These are phyloP conservation scores for Termitomyces sp. DNA, from an alignment of 1,284 basidiomycete genomes.

Conservation along the genomic window DNA sequence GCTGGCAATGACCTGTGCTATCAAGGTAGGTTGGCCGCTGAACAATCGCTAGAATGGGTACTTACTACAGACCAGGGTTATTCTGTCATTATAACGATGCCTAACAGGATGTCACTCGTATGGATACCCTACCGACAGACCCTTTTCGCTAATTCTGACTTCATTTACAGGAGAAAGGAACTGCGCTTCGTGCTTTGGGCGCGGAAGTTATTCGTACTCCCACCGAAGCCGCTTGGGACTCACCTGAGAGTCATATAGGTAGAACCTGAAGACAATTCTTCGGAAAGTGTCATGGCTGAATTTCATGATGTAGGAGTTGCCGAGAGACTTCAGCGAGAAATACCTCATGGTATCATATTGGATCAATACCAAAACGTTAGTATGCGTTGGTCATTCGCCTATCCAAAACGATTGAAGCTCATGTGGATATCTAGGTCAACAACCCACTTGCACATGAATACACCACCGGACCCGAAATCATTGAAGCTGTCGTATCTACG, in stretches of 20 bases:
- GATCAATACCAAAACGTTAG: slow-evolving; percentile 83
- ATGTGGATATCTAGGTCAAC: slow-evolving; percentile 46
- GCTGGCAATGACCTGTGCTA: slow-evolving; percentile 85
- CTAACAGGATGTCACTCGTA: slow-evolving; percentile 92
- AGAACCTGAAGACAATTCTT: slow-evolving; percentile 35
- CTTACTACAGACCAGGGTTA: slow-evolving; percentile 83
- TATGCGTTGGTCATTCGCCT: slow-evolving; percentile 44
- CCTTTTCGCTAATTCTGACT: neutral
- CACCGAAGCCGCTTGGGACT: slow-evolving; percentile 82
- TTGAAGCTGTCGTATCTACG: slow-evolving; percentile 63
- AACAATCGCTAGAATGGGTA: slow-evolving; percentile 28
- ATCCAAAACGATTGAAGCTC: neutral
- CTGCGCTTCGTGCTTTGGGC: slow-evolving; percentile 84
- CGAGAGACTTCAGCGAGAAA: slow-evolving; percentile 69
- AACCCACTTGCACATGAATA: slow-evolving; percentile 90
- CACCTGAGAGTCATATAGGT: slow-evolving; percentile 88
- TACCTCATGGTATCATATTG: slow-evolving; percentile 84
- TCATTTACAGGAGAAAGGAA: slow-evolving; percentile 79
- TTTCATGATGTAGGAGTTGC: slow-evolving; percentile 85
- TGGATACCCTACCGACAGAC: slow-evolving; percentile 20
- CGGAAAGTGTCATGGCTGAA: slow-evolving; percentile 66
- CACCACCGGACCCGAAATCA: slow-evolving; percentile 87
- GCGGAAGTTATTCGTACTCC: slow-evolving; percentile 94
- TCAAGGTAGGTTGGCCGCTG: slow-evolving; percentile 59
- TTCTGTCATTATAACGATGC: slow-evolving; percentile 90